Conservation (phyloP, 192 early-diverging fungal genomes). For the Podochytrium sp. region DNA sequence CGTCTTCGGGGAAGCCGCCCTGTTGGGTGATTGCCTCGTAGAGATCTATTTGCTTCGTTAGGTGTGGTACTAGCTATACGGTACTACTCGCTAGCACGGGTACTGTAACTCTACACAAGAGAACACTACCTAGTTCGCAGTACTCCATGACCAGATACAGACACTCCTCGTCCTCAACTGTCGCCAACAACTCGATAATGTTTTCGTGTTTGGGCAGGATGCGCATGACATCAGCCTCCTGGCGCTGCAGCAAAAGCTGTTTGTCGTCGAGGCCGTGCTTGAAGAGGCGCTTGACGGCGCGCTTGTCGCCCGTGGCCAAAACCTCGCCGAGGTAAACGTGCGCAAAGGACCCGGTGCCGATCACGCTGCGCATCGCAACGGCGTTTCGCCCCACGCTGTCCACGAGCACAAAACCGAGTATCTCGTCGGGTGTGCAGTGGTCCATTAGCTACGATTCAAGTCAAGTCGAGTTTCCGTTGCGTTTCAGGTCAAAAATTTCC, state of each 20-base stretch:
- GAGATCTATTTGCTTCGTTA: conserved; percentile 29
- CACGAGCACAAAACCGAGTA: conserved; percentile 28
- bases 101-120: not conserved
- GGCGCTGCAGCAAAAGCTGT: conserved; percentile 39
- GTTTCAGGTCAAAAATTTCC: not conserved
- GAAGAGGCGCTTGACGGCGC: conserved; percentile 42
- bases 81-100: no score
- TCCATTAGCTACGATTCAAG: not conserved
- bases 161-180: conserved; percentile 36
- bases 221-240: conserved; percentile 39
- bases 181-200: conserved; percentile 34
- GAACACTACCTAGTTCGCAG: conserved; percentile 28
- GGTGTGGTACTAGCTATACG: no score
- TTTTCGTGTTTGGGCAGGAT: conserved; percentile 28
- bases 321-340: conserved; percentile 48
- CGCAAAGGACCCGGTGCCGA: conserved; percentile 54
- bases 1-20: conserved; percentile 41
- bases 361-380: conserved; percentile 35
- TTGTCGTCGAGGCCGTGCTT: conserved; percentile 36
- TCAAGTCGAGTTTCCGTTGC: no score
- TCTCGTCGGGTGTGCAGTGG: conserved; percentile 13
- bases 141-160: conserved; percentile 44
- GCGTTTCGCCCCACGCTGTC: conserved; percentile 26
- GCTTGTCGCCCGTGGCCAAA: conserved; percentile 6
- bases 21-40: conserved; percentile 44